These are phyloP conservation scores for Trichoderma breve DNA, from an alignment of 2,329 filamentous ascomycete species.

Conservation along the genomic window DNA sequence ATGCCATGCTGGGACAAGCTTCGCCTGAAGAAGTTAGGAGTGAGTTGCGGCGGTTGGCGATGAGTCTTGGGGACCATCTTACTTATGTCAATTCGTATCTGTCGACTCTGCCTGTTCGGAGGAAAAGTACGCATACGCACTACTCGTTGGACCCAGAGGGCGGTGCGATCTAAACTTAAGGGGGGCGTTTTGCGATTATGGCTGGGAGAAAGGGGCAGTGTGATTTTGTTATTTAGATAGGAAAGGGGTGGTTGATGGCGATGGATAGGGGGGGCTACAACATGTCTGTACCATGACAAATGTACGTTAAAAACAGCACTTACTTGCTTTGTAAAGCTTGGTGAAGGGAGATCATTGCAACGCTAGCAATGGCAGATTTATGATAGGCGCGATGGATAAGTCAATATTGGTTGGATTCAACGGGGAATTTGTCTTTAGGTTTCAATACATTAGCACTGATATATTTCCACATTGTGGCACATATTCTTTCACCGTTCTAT, in stretches of 20 bases:
- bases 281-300: neutral
- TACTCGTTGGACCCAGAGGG: constrained; percentile 15
- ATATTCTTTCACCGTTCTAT: neutral
- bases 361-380: neutral
- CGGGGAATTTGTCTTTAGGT: neutral
- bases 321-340: neutral
- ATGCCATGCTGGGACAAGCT: constrained; percentile 55
- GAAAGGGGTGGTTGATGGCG: neutral
- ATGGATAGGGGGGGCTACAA: neutral
- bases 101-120: constrained; percentile 39
- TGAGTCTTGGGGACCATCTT: constrained; percentile 50
- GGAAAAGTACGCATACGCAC: constrained; percentile 33
- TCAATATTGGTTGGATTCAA: neutral
- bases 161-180: constrained; percentile 8
- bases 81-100: constrained; percentile 46
- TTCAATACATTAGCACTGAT: neutral
- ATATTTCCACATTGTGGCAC: no score
- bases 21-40: constrained; percentile 51
- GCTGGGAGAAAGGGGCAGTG: neutral
- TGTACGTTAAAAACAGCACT: neutral
- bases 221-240: neutral
- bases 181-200: neutral
- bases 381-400: neutral
- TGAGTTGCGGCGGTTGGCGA: constrained; percentile 50
- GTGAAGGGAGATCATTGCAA: neutral